Evolutionary conservation across 2,329 filamentous ascomycete genomes (phyloP).

Genomic region (Epichloe uncinata): DNA sequence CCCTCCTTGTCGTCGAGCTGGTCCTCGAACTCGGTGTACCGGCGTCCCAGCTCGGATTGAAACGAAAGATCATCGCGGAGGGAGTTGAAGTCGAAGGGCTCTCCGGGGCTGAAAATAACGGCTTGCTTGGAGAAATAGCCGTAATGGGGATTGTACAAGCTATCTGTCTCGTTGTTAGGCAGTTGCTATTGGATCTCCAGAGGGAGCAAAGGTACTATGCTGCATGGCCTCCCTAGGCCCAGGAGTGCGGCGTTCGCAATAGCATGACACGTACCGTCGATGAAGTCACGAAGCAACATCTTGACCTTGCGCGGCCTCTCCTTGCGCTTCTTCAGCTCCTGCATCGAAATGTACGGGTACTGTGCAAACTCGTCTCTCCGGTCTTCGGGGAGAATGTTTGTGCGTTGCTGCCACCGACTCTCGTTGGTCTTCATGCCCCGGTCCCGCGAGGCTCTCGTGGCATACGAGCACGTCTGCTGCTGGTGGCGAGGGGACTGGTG

Average conservation of each 20-base stretch:
- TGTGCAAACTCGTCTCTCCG: slow-evolving; percentile 66
- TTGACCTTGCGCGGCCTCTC: slow-evolving; percentile 79
- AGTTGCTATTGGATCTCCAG: background rate
- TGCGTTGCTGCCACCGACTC: slow-evolving; percentile 77
- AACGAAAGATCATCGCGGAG: slow-evolving; percentile 81
- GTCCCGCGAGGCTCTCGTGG: slow-evolving; percentile 19
- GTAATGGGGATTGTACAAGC: slow-evolving; percentile 85
- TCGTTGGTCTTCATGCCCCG: slow-evolving; percentile 39
- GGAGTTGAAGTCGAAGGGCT: slow-evolving; percentile 75
- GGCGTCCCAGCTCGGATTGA: slow-evolving; percentile 57
- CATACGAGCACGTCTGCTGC: slow-evolving; percentile 14
- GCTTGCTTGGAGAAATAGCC: slow-evolving; percentile 95
- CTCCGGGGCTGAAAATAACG: slow-evolving; percentile 86
- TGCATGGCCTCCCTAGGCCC: too few species aligned
- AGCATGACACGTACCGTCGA: slow-evolving; percentile 52
- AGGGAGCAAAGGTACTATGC: too few species aligned
- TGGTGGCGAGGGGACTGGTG: slow-evolving; percentile 2
- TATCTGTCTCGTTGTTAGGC: slow-evolving; percentile 43
- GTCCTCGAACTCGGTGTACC: slow-evolving; percentile 88
- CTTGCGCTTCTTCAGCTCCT: slow-evolving; percentile 55
- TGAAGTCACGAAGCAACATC: slow-evolving; percentile 96
- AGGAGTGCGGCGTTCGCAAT: too few species aligned
- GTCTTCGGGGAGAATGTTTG: slow-evolving; percentile 60
- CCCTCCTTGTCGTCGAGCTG: slow-evolving; percentile 56
- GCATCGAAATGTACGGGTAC: slow-evolving; percentile 77